Percentiles rank a stretch among this genome's conserved stretches.
Evolutionary conservation across 306 rosid genomes (phyloP).

Genomic region (Sesbania bispinosa): DNA sequence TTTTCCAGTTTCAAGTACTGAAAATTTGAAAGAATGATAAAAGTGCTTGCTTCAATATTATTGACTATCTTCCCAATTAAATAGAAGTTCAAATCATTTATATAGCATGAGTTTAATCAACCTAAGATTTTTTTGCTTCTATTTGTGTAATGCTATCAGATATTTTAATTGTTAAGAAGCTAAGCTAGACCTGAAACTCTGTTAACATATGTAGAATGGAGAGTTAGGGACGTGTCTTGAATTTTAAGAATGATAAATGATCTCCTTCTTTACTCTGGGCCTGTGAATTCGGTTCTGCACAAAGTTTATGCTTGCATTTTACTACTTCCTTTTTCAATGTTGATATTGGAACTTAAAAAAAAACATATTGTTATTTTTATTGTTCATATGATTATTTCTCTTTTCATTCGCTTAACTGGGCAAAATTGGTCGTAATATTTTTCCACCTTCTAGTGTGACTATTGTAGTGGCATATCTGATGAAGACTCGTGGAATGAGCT

Average conservation of each 20-base stretch:
- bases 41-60: too few relatives aligned
- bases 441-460: constrained; percentile 62
- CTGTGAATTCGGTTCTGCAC: too few relatives aligned
- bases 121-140: too few relatives aligned
- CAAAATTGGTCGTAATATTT: neutral
- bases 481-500: constrained; percentile 61
- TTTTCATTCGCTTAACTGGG: constrained; percentile 8
- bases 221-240: constrained; percentile 12
- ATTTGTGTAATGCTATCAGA: too few relatives aligned
- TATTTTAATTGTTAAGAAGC: too few relatives aligned
- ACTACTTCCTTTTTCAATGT: neutral
- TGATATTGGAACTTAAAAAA: neutral
- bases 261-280: too few relatives aligned
- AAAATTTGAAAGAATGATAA: too few relatives aligned
- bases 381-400: neutral
- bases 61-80: too few relatives aligned
- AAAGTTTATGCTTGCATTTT: neutral
- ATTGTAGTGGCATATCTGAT: constrained; percentile 80
- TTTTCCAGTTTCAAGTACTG: constrained; percentile 6
- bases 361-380: neutral
- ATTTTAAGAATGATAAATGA: neutral
- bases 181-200: neutral
- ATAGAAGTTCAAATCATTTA: too few relatives aligned
- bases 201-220: neutral
- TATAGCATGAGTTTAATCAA: too few relatives aligned